Conservation (phyloP, 441 rosid species). For the Arabidopsis lyrata region DNA sequence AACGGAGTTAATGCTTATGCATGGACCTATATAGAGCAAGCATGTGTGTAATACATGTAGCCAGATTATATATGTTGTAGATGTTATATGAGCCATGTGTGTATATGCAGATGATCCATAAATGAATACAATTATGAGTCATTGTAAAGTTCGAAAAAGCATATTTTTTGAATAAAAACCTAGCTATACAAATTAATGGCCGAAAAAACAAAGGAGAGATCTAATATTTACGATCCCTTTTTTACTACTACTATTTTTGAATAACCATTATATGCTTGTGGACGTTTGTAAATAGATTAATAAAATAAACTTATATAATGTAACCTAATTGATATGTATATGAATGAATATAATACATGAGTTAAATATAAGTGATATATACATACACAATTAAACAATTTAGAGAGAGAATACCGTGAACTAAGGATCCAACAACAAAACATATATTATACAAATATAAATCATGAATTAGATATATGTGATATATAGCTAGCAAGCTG, state of each 20-base stretch:
- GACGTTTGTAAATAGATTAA: not conserved
- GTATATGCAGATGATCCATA: constrained; percentile 20
- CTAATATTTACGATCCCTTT: constrained; percentile 4
- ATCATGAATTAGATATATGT: not conserved
- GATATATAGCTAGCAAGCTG: not conserved
- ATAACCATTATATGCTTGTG: not conserved
- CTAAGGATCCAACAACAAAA: constrained; percentile 15
- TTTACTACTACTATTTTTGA: not conserved
- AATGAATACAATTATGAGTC: constrained; percentile 19
- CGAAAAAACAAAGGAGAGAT: not conserved
- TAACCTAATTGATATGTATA: not conserved
- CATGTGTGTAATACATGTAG: constrained; percentile 5
- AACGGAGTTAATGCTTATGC: constrained; percentile 23
- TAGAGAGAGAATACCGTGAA: constrained; percentile 24
- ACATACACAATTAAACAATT: not conserved
- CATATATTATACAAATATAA: not conserved
- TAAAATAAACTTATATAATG: not conserved
- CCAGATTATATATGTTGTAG: constrained; percentile 2
- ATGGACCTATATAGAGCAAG: not conserved
- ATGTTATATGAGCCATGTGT: not conserved
- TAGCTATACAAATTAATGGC: constrained; percentile 10
- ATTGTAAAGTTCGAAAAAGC: constrained; percentile 31
- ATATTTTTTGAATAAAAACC: constrained; percentile 6
- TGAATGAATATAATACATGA: not conserved
- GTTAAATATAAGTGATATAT: not conserved